These are phyloP conservation scores for Phytophthora pini DNA, from an alignment of 352 stramenopile genomes.

Conservation along the genomic window DNA sequence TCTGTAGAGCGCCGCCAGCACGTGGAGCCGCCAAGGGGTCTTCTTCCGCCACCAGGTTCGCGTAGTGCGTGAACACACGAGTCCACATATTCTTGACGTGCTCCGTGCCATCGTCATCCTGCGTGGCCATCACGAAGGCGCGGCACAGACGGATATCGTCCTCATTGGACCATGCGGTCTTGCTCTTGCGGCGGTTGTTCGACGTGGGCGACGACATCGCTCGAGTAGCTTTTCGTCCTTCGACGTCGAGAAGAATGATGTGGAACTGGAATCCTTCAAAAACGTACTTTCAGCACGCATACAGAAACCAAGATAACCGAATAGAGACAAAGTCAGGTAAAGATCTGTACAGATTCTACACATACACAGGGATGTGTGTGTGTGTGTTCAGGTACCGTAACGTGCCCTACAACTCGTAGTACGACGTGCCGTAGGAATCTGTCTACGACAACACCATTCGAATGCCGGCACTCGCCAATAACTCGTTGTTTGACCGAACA, in stretches of 20 bases:
- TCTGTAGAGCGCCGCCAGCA: constrained; percentile 34
- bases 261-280: constrained; percentile 26
- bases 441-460: neutral
- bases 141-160: constrained; percentile 40
- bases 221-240: constrained; percentile 1
- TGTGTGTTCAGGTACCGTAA: constrained; percentile 11
- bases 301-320: constrained; percentile 13
- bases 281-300: constrained; percentile 10
- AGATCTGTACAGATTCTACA: constrained; percentile 33
- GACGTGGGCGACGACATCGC: constrained; percentile 25
- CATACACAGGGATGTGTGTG: constrained; percentile 10
- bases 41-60: constrained; percentile 21
- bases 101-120: constrained; percentile 32
- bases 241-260: constrained; percentile 9
- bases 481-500: neutral
- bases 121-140: constrained; percentile 36
- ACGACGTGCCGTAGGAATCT: constrained; percentile 5
- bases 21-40: constrained; percentile 26
- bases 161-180: constrained; percentile 35
- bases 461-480: neutral
- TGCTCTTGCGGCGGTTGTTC: constrained; percentile 31
- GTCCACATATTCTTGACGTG: constrained; percentile 44
- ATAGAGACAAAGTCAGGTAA: constrained; percentile 19
- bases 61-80: constrained; percentile 33
- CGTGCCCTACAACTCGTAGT: neutral